Evolutionary conservation across 176 grass and related monocot genomes (phyloP).

Genomic region (Pontederia crassipes): DNA sequence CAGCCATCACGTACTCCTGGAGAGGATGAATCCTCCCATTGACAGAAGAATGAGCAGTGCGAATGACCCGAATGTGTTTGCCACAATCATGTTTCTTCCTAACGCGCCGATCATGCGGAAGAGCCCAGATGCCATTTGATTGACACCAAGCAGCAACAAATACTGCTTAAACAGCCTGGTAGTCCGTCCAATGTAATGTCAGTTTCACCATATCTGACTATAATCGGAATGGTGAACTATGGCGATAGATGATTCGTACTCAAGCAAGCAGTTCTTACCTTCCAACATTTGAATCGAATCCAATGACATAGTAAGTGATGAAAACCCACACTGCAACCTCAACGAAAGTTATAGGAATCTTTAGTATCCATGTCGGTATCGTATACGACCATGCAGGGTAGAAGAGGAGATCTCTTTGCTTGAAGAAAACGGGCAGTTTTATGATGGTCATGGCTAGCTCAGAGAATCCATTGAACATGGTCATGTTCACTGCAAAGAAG

Average conservation of each 20-base stretch:
- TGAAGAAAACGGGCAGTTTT: conserved; percentile 68
- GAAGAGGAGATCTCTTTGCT: conserved; percentile 64
- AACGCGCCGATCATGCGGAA: conserved; percentile 46
- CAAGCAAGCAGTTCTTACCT: conserved; percentile 30
- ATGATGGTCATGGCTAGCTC: conserved; percentile 57
- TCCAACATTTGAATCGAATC: conserved; percentile 47
- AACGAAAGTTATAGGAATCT: conserved; percentile 46
- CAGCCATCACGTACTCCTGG: conserved; percentile 31
- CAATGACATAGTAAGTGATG: conserved; percentile 61
- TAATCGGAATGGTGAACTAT: not conserved
- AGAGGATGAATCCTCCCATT: conserved; percentile 51
- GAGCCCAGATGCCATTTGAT: conserved; percentile 49
- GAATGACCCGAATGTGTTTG: conserved; percentile 53
- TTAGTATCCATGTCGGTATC: conserved; percentile 58
- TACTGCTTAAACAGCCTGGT: conserved; percentile 54
- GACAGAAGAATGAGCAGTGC: conserved; percentile 39
- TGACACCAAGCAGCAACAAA: conserved; percentile 37
- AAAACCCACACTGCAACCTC: conserved; percentile 55
- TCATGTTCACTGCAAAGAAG: conserved; percentile 35
- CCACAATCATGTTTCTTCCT: conserved; percentile 46
- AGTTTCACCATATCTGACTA: not conserved
- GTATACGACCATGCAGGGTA: conserved; percentile 58
- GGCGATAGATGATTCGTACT: conserved; percentile 1
- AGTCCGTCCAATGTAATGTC: not conserved
- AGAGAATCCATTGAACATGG: conserved; percentile 63